Base-by-base conservation (phyloP, 352 stramenopile species). In the Pythium phragmitis region DNA sequence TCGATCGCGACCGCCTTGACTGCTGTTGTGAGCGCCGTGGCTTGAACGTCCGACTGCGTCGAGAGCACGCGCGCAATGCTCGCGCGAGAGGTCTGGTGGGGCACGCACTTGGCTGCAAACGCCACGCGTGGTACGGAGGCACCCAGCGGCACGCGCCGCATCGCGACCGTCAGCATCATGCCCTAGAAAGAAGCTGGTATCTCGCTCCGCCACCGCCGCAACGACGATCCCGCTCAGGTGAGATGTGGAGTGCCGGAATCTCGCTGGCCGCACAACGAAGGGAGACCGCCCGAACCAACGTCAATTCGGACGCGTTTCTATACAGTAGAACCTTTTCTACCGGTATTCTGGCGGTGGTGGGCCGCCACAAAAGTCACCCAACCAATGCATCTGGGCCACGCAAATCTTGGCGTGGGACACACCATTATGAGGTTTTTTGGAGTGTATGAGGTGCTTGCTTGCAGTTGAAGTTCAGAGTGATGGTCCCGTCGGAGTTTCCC, bases 41-140 rank as follows among this genome's bases (percentile, higher is more conserved):
- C 73, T 68, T 81, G 76, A 16, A 76, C 69, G 8, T 74, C 79
- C 13, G 82, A 76, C 23, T 72, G 80, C 59, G 80, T 90, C 47
- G 80, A 92, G 46, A 88, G 66, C 57, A 88, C 70, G 55, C 83
- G 80, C 53, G 82, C 71, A 54, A 82, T 52, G 47, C 63, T 72
- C 5, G 49, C 43, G 50, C 26, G 41, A 21, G 34, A 26, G 34
- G 47, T 55, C 57, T 62, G 57, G 21, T 67, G 28, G 21, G 12
- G 23, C 56, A 54, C 19, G 33, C 42, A 46, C 39, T 46, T 46
- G 39, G 17, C 17, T 21, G 39, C 39, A 46, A 46, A 46, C 39
- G 13, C 16, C 41, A 52, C 23, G 39, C 26, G 45, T n/a, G 45
- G 12, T 13, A 26, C 28, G 16, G 26, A 11, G 41, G 41, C 41